These are phyloP conservation scores for Neoascochyta sp. DNA, from an alignment of 2,329 filamentous ascomycete species.

Conservation along the genomic window DNA sequence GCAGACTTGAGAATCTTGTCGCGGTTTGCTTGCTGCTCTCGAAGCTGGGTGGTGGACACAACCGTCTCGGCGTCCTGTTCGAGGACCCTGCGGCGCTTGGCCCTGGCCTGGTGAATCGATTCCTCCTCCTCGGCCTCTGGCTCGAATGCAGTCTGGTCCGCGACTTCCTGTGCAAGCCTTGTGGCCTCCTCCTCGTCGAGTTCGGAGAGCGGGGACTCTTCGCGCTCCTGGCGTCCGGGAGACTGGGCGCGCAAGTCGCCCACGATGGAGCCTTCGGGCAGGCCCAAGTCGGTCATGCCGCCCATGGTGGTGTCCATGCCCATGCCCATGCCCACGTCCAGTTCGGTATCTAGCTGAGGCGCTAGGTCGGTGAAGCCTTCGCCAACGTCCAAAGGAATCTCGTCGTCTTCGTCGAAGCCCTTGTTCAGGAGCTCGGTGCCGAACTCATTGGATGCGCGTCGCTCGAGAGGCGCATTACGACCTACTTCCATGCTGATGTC, in stretches of 20 bases:
- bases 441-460: slow-evolving; percentile 32
- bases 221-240: no score
- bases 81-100: slow-evolving; percentile 77
- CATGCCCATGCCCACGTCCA: slow-evolving; percentile 24
- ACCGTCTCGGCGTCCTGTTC: slow-evolving; percentile 77
- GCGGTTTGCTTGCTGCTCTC: slow-evolving; percentile 79
- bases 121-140: slow-evolving; percentile 53
- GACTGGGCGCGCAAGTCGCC: slow-evolving; percentile 45
- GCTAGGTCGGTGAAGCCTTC: slow-evolving; percentile 29
- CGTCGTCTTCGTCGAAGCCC: slow-evolving; percentile 47
- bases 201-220: slow-evolving; percentile 54
- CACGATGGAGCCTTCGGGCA: slow-evolving; percentile 21
- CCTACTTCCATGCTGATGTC: slow-evolving; percentile 89
- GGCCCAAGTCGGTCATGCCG: slow-evolving; percentile 48
- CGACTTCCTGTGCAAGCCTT: slow-evolving; percentile 62
- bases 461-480: slow-evolving; percentile 71
- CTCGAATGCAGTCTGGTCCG: slow-evolving; percentile 38
- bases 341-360: slow-evolving; percentile 13
- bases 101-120: slow-evolving; percentile 62
- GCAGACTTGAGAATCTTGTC: slow-evolving; percentile 81
- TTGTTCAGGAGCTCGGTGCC: slow-evolving; percentile 54
- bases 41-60: slow-evolving; percentile 72
- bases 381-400: slow-evolving; percentile 45
- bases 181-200: slow-evolving; percentile 50
- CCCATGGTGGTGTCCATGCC: slow-evolving; percentile 46